Base-by-base conservation (phyloP, 305 asterid species). In the Solanum hybrid region DNA sequence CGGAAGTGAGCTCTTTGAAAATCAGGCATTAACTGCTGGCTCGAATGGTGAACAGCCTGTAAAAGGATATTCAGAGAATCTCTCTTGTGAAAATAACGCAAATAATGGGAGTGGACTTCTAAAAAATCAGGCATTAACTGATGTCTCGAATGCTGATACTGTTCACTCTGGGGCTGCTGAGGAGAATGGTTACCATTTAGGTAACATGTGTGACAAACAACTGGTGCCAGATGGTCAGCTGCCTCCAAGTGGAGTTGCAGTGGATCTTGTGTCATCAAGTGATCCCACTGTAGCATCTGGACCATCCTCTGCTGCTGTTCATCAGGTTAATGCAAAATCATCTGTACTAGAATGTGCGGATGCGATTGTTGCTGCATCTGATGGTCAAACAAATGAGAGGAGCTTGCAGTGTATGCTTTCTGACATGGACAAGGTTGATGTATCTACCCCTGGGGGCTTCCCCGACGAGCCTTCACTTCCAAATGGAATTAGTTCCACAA, bases 111-210 rank as follows among this genome's bases (percentile, higher is more conserved):
- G 91, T 91, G 93, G 92, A 91, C 94, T 90, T 92, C 91, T 93
- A 77, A 90, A 79, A 68, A 94, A 91, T 81, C 91, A 93, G 93
- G 90, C 92, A 82, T 84, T 93, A 24, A 93, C 88, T 75, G 93
- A 90, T 90, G 88, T 89, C 91, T 90, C 76, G 81, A 90, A 92
- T 86, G 84, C 95, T 68, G 91, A 90, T 88, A 93, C 86, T 86
- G 90, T 82, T 91, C 93, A 79, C 88, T 90, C 79, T 89, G 90
- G 89, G 90, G 92, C 79, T 82, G 89, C 89, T 26, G 93, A 87
- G 91, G 96, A 93, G 93, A 94, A 93, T 72, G 96, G 92, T 29
- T 80, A 88, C 91, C 93, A 92, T 91, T 90, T 92, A 10, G 91
- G 90, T 92, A 93, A 90, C 89, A 37, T 89, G 90, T 93, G 91